Base-by-base conservation (phyloP, 2,329 filamentous ascomycete genomes). In the Conoideocrella luteorostrata region DNA sequence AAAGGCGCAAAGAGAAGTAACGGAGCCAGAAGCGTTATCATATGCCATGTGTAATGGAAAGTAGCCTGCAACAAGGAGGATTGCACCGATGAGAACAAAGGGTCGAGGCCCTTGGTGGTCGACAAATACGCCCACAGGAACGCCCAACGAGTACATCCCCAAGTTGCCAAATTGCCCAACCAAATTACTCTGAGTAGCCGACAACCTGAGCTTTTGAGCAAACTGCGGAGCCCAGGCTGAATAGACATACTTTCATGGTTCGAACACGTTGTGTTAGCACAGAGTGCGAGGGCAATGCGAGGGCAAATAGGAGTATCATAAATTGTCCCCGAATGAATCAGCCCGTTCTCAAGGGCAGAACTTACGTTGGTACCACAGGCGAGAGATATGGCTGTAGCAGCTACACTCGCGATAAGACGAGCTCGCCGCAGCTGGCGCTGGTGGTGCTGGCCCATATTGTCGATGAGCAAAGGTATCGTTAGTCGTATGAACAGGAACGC, bases 221-320 rank as follows among this genome's bases (percentile, higher is more conserved):
- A 96, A 96, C 66, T 96, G 90, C 17, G 93, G 93, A 12, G 88
- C 89, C 90, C 93, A 98, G 66, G 91, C 91, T 44, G 89, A 96
- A 67, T 96, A 98, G 60, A 90, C 91, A 78, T 98, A 97, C 88
- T 96, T 39, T 41, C 15, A 42, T 12, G 41, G 11, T 34, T 54
- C 50, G 47, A 43, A 35, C 26, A 24, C 22, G 21, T 26, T 24
- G 33, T 36, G 37, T 41, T 40, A 44, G 47, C 32, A 26, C n/a
- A 20, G 18, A 33, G 41, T 49, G n/a, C n/a, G n/a, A n/a, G n/a
- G n/a, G n/a, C n/a, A n/a, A n/a, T n/a, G n/a, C n/a, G n/a, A n/a
- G n/a, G n/a, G n/a, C n/a, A n/a, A n/a, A n/a, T n/a, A n/a, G n/a
- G n/a, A n/a, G n/a, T n/a, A n/a, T n/a, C n/a, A n/a, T n/a, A n/a